phyloP scores from a whole-genome alignment of 371 early-diverging fungal species.

The Syncephalis plumigaleata region DNA sequence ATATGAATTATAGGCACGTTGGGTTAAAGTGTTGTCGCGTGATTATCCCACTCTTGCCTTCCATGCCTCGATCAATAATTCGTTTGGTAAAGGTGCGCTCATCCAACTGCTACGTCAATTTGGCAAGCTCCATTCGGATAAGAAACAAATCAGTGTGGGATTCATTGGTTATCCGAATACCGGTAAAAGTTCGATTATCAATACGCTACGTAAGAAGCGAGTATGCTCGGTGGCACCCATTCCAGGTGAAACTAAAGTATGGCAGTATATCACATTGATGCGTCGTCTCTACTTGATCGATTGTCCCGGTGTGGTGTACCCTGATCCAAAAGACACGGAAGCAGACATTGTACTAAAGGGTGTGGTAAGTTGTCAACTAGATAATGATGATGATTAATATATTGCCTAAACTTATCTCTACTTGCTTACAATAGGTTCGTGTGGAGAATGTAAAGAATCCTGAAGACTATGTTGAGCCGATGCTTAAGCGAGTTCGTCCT shows the following conservation, averaged over 20 bases:
- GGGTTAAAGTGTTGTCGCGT: conserved; percentile 84
- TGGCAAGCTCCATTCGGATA: conserved; percentile 85
- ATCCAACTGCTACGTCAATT: conserved; percentile 97
- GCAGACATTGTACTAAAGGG: conserved; percentile 97
- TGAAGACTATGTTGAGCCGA: conserved; percentile 81
- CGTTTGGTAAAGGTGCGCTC: conserved; percentile 96
- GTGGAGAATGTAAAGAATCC: conserved; percentile 89
- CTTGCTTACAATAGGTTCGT: conserved; percentile 27
- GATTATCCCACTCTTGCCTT: conserved; percentile 96
- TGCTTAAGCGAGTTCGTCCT: conserved; percentile 71
- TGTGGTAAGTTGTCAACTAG: conserved; percentile 24
- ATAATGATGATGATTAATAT: too few species aligned
- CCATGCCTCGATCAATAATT: conserved; percentile 94
- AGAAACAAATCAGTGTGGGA: conserved; percentile 95
- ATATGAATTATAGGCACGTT: conserved; percentile 25
- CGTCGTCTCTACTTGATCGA: conserved; percentile 98
- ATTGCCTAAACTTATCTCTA: too few species aligned
- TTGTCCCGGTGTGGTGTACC: conserved; percentile 98
- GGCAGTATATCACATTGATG: conserved; percentile 99
- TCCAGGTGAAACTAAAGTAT: conserved; percentile 99
- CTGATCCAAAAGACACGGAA: conserved; percentile 69
- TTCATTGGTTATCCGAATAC: conserved; percentile 97
- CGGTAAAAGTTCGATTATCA: conserved; percentile 96
- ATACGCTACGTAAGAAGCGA: conserved; percentile 90
- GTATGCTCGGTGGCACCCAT: conserved; percentile 98